These are phyloP conservation scores for Celoporthe dispersa DNA, from an alignment of 2,329 filamentous ascomycete genomes.

Conservation along the genomic window DNA sequence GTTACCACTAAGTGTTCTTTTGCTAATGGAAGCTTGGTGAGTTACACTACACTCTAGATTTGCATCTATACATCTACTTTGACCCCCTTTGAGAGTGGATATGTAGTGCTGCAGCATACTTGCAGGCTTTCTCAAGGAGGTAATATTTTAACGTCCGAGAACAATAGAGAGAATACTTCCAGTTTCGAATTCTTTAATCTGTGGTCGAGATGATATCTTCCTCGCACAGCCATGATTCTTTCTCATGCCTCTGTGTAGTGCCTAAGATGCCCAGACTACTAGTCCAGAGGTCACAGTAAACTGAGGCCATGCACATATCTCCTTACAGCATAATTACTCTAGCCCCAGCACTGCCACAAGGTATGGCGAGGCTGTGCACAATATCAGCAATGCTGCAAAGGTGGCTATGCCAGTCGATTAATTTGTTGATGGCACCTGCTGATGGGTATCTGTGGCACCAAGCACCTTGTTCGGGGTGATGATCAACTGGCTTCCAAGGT, in stretches of 20 bases:
- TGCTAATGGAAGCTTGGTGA: neutral
- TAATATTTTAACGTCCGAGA: no score
- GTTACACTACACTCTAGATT: neutral
- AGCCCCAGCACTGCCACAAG: neutral
- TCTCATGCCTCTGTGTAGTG: neutral
- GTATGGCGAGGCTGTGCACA: neutral
- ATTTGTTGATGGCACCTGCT: neutral
- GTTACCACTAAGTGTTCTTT: neutral
- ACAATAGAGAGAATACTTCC: no score
- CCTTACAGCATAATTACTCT: neutral
- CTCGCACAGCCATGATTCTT: neutral
- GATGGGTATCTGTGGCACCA: neutral
- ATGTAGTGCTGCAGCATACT: neutral
- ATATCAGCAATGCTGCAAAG: neutral
- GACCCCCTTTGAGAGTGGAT: neutral
- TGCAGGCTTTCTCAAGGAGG: neutral
- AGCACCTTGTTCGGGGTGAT: neutral
- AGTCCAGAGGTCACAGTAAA: neutral
- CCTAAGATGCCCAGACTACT: neutral
- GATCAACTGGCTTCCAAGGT: neutral
- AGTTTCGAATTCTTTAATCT: no score
- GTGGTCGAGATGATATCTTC: neutral
- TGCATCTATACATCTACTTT: neutral
- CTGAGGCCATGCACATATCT: neutral
- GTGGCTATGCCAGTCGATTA: neutral